Evolutionary conservation across 495 filamentous ascomycete species (phyloP), one percentile per base, ranked within the genome.

Genomic region (Barbatosphaeria neglecta): DNA sequence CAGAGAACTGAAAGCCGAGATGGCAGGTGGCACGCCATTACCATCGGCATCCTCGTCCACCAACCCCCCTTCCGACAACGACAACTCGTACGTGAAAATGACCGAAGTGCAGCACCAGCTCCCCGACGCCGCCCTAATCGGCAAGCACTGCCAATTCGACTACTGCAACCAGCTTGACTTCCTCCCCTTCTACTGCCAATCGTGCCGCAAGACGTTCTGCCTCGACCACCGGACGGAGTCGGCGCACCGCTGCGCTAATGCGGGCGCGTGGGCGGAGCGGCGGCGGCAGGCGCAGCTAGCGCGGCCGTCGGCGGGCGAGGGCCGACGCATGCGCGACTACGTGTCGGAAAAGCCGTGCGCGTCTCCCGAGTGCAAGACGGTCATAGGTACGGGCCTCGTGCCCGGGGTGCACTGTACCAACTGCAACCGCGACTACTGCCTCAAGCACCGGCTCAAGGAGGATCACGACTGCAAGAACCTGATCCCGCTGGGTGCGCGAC

Each of bases 91-190:
- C 67, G 50, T 70, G 56, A 61, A 67, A 39, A 73, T 73, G 69
- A 28, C 61, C 47, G 61, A 62, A 59, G 81, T 82, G 65, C 73
- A 82, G 55, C 44, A 13, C 31, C n/a, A n/a, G n/a, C 15, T 44
- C 16, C 27, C 67, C 57, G 87, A 95, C 67, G 77, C 86, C 31
- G 81, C 83, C 52, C 76, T 86, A 10, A 85, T 97, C 61, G 92
- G 92, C 56, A 78, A 80, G 45, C 88, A 95, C 70, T 98, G 92
- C 74, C 80, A 96, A 65, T 81, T 84, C 67, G 66, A 79, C 52
- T 89, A 86, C 74, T 98, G 92, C 76, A 81, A 89, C 61, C 82
- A 86, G 58, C 85, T 97, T 40, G 93, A 97, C 68, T 97, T 97
- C 69, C 82, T 98, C 10, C 92, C 92, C 33, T 98, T 96, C 69